These are phyloP conservation scores for Barbatosphaeria neglecta DNA, from an alignment of 495 filamentous ascomycete species.

Conservation along the genomic window DNA sequence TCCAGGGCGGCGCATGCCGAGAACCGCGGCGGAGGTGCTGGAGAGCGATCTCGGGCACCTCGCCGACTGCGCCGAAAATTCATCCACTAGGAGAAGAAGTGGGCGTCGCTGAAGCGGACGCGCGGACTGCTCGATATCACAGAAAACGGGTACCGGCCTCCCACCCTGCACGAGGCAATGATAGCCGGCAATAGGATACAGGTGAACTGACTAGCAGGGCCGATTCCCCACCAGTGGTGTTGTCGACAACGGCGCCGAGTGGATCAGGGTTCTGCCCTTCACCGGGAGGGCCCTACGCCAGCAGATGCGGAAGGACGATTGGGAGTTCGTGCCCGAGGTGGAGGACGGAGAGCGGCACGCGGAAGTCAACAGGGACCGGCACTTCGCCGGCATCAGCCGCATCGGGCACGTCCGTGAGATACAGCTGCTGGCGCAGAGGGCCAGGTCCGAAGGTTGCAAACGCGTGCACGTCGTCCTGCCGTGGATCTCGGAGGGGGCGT, in stretches of 20 bases:
- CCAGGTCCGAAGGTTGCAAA: conserved; percentile 22
- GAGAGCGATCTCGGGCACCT: no score
- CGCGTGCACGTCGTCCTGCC: conserved; percentile 15
- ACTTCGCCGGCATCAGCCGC: neutral
- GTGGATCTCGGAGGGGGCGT: conserved; percentile 13
- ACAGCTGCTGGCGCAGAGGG: conserved; percentile 14
- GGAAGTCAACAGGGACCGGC: neutral
- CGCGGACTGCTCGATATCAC: no score
- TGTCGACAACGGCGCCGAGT: conserved; percentile 18
- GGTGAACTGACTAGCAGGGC: no score
- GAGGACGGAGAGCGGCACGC: conserved; percentile 9
- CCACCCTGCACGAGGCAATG: no score
- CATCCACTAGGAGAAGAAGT: no score
- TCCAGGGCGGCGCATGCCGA: no score
- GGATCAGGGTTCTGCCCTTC: conserved; percentile 21
- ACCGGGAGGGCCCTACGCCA: conserved; percentile 13
- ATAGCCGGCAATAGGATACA: no score
- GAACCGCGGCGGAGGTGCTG: no score
- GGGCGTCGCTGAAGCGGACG: no score
- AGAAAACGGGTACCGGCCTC: no score
- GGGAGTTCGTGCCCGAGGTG: conserved; percentile 12
- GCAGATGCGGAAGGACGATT: conserved; percentile 17
- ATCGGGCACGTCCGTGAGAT: conserved; percentile 17
- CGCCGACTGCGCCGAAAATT: no score
- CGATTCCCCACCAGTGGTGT: conserved; percentile 17